phyloP scores from a whole-genome alignment of 1,139 yeast species.

The Casaregolazyma suthepensis region DNA sequence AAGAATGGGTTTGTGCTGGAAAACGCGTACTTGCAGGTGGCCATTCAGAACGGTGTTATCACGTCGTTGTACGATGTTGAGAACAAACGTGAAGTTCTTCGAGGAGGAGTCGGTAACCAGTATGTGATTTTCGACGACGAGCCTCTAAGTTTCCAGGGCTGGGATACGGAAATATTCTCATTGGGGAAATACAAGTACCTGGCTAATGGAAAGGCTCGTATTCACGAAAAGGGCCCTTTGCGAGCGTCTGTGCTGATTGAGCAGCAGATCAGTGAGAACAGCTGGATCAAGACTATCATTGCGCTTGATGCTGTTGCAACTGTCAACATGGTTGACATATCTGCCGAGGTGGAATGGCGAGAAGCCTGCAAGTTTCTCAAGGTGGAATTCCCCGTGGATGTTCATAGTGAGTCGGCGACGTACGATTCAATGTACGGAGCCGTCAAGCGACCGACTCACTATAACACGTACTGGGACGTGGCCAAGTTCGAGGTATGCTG shows the following conservation, averaged over 20 bases:
- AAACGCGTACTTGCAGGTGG: conserved; percentile 56
- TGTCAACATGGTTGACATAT: conserved; percentile 22
- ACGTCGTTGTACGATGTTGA: conserved; percentile 56
- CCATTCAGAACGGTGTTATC: conserved; percentile 43
- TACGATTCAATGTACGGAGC: conserved; percentile 94
- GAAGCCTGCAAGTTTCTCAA: conserved; percentile 83
- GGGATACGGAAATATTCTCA: conserved; percentile 94
- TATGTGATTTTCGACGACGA: conserved; percentile 79
- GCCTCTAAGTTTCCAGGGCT: conserved; percentile 87
- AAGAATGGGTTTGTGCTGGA: conserved; percentile 44
- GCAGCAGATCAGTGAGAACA: conserved; percentile 50
- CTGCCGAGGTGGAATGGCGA: conserved; percentile 74
- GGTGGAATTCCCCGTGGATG: conserved; percentile 88
- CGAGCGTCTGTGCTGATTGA: conserved; percentile 54
- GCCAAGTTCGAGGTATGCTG: conserved; percentile 96
- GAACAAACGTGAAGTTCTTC: conserved; percentile 61
- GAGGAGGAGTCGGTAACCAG: conserved; percentile 64
- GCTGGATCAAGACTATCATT: conserved; percentile 62
- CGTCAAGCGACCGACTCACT: conserved; percentile 88
- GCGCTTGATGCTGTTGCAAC: conserved; percentile 53
- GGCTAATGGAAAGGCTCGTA: conserved; percentile 30
- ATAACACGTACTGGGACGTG: conserved; percentile 90
- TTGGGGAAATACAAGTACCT: conserved; percentile 58
- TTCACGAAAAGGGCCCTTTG: conserved; percentile 50
- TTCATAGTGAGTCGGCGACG: conserved; percentile 68